A percentile compares a stretch with the other conserved stretches of the same genome.
phyloP scores from a whole-genome alignment of 1,139 yeast genomes.

The Candida sojae region DNA sequence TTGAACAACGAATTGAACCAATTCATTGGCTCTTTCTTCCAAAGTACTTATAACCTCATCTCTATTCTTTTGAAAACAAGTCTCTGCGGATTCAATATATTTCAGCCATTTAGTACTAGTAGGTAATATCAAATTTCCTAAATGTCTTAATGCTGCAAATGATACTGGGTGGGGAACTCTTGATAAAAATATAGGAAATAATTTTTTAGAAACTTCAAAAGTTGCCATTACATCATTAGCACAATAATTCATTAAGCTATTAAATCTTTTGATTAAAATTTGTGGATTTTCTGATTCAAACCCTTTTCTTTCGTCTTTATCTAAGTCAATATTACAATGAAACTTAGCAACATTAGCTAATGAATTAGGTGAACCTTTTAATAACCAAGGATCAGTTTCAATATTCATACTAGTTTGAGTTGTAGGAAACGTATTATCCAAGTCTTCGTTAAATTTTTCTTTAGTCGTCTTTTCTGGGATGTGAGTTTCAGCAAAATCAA shows the following conservation, averaged over 20 bases:
- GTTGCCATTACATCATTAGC: conserved; percentile 83
- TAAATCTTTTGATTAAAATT: conserved; percentile 59
- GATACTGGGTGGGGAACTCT: conserved; percentile 94
- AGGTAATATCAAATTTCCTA: conserved; percentile 81
- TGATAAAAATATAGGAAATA: conserved; percentile 66
- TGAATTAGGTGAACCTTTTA: conserved; percentile 75
- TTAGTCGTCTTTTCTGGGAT: conserved; percentile 18
- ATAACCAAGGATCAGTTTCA: conserved; percentile 74
- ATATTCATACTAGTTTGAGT: conserved; percentile 23
- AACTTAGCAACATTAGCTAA: conserved; percentile 78
- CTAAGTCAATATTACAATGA: conserved; percentile 71
- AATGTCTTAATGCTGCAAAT: conserved; percentile 79
- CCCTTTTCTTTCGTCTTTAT: conserved; percentile 65
- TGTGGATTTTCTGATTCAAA: conserved; percentile 60
- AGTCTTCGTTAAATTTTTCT: conserved; percentile 20
- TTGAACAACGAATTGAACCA: conserved; percentile 39
- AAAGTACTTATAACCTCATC: conserved; percentile 60
- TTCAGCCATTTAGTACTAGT: conserved; percentile 73
- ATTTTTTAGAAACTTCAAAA: conserved; percentile 62
- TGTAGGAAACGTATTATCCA: conserved; percentile 9
- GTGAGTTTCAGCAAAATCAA: neutral
- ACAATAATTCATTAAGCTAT: conserved; percentile 72
- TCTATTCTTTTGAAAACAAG: conserved; percentile 60
- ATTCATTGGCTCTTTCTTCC: conserved; percentile 58
- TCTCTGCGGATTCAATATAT: conserved; percentile 72